These are phyloP conservation scores for Entomortierella beljakovae DNA, from an alignment of 192 early-diverging fungal species.

Conservation along the genomic window DNA sequence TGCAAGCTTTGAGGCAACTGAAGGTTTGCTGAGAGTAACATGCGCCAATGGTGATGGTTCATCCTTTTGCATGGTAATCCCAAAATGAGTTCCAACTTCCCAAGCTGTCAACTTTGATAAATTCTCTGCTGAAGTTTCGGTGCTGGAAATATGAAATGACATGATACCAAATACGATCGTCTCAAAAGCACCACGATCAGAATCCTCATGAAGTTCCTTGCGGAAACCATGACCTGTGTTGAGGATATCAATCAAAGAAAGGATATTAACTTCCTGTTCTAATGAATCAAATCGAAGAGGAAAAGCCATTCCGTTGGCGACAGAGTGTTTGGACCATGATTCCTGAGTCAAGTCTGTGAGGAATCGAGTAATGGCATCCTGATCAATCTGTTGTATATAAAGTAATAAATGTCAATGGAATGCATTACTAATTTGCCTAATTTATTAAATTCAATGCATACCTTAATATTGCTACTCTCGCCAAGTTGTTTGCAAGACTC, in stretches of 20 bases:
- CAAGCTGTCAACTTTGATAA: constrained; percentile 69
- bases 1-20: constrained; percentile 69
- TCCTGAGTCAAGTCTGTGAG: constrained; percentile 44
- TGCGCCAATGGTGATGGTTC: constrained; percentile 62
- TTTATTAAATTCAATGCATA: constrained; percentile 1
- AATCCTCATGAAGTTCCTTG: constrained; percentile 69
- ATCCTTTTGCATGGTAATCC: constrained; percentile 78
- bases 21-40: constrained; percentile 77
- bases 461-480: constrained; percentile 48
- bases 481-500: constrained; percentile 29
- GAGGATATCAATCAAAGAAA: constrained; percentile 79
- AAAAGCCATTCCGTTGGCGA: constrained; percentile 66
- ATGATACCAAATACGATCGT: constrained; percentile 86
- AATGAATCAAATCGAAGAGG: constrained; percentile 82
- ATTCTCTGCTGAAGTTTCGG: constrained; percentile 64
- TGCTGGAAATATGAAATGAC: constrained; percentile 82
- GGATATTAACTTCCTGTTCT: constrained; percentile 82
- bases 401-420: background rate
- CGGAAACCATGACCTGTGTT: constrained; percentile 85
- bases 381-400: constrained; percentile 33
- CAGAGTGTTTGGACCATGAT: constrained; percentile 55
- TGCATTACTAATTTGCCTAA: background rate
- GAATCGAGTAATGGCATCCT: constrained; percentile 26
- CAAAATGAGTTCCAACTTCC: constrained; percentile 76
- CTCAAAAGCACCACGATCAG: constrained; percentile 78